Evolutionary conservation across 495 filamentous ascomycete species (phyloP).

Genomic region (Daldinia decipiens): DNA sequence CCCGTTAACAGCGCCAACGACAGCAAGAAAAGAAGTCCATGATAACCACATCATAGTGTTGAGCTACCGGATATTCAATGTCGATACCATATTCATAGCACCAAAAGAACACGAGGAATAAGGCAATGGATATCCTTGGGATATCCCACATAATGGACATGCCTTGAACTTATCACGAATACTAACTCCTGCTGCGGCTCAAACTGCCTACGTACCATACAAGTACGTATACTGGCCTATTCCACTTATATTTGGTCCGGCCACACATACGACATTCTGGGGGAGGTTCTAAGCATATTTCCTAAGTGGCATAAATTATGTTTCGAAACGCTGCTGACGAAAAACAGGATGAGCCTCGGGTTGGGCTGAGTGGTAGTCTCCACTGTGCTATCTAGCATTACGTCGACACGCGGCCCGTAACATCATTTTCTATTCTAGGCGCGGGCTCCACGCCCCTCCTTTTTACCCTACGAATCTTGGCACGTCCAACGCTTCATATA

Average conservation of each 20-base stretch:
- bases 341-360: slow-evolving; percentile 4
- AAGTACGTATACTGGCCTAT: slow-evolving; percentile 18
- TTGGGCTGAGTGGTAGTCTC: slow-evolving; percentile 5
- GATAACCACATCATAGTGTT: slow-evolving; percentile 25
- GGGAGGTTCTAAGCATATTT: slow-evolving; percentile 5
- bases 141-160: slow-evolving; percentile 2
- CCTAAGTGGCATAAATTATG: neutral
- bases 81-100: neutral
- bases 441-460: slow-evolving; percentile 27
- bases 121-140: slow-evolving; percentile 5
- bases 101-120: slow-evolving; percentile 4
- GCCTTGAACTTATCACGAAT: neutral
- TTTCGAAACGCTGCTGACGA: slow-evolving; percentile 32
- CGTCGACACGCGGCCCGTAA: slow-evolving; percentile 36
- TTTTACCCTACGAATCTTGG: slow-evolving; percentile 8
- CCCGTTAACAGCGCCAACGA: slow-evolving; percentile 18
- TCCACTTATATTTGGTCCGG: neutral
- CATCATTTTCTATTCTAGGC: slow-evolving; percentile 27
- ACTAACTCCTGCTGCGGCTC: neutral
- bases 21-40: slow-evolving; percentile 25
- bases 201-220: neutral
- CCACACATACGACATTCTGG: neutral
- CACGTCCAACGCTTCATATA: neutral
- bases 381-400: slow-evolving; percentile 27
- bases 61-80: slow-evolving; percentile 3